Percentiles rank a stretch among this genome's conserved stretches.
Conservation (phyloP, 1,139 yeast species). For the Magnusiomyces magnusii region DNA sequence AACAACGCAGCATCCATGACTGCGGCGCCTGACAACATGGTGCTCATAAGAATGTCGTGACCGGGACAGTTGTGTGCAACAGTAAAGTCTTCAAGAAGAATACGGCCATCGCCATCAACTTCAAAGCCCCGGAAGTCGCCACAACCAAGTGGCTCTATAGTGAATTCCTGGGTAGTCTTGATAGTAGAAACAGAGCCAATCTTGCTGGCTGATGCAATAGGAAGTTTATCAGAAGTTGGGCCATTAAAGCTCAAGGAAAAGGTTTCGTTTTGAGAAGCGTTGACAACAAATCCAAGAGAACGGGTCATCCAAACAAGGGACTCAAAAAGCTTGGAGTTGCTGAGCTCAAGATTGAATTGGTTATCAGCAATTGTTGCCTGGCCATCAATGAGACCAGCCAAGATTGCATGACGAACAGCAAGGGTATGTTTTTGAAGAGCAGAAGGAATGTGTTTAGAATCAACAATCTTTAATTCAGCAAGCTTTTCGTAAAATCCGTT, state of each 20-base stretch:
- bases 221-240: not conserved
- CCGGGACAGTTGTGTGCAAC: conserved; percentile 63
- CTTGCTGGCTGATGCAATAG: conserved; percentile 1
- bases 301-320: conserved; percentile 2
- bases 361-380: not conserved
- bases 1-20: conserved; percentile 99
- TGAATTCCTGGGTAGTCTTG: not conserved
- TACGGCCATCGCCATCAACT: conserved; percentile 4
- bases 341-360: conserved; percentile 4
- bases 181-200: not conserved
- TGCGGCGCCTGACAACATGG: conserved; percentile 99
- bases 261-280: not conserved
- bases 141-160: not conserved
- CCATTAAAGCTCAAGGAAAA: not conserved
- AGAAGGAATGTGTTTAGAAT: not conserved
- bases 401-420: conserved; percentile 1
- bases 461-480: not conserved
- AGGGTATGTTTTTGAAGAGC: not conserved
- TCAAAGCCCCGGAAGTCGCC: conserved; percentile 5
- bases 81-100: not conserved
- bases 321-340: not conserved
- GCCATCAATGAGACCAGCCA: conserved; percentile 3
- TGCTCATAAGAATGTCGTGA: conserved; percentile 99
- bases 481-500: not conserved
- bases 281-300: conserved; percentile 4